These are phyloP conservation scores for Cercospora sesami DNA, from an alignment of 2,329 filamentous ascomycete species.

Conservation along the genomic window DNA sequence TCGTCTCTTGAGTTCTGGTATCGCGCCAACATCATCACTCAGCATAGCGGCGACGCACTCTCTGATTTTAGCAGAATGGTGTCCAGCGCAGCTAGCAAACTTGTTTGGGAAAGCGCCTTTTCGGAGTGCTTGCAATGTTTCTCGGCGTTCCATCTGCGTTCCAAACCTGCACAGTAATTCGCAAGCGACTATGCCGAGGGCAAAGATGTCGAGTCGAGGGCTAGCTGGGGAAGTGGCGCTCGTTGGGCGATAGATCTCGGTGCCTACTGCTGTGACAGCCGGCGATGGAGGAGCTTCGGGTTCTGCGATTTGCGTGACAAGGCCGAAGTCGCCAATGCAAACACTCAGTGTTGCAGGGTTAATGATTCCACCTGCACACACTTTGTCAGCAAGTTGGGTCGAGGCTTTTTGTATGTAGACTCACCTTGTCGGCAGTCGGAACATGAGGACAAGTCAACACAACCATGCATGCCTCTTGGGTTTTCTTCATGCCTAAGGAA, in stretches of 20 bases:
- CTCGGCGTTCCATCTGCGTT: constrained; percentile 45
- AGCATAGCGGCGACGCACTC: constrained; percentile 22
- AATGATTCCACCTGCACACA: constrained; percentile 10
- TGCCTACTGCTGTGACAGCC: constrained; percentile 52
- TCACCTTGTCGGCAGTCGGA: constrained; percentile 42
- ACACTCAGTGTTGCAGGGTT: constrained; percentile 42
- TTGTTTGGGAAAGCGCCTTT: constrained; percentile 20
- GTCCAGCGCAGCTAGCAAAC: constrained; percentile 18
- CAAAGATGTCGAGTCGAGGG: constrained; percentile 61
- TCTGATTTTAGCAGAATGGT: constrained; percentile 14
- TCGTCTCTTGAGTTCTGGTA: constrained; percentile 10
- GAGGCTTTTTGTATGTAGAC: not conserved
- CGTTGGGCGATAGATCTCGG: constrained; percentile 62
- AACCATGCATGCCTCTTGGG: constrained; percentile 38
- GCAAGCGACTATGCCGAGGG: constrained; percentile 62
- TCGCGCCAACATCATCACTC: constrained; percentile 5
- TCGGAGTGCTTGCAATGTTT: constrained; percentile 39
- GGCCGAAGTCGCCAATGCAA: constrained; percentile 68
- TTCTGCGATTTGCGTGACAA: constrained; percentile 58
- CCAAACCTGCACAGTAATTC: constrained; percentile 60
- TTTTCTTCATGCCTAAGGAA: constrained; percentile 56
- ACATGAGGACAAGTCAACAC: constrained; percentile 51
- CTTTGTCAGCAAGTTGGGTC: not conserved
- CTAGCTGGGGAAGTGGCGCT: constrained; percentile 41
- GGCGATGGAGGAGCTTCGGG: constrained; percentile 21